Evolutionary conservation across 73 alveolate species (phyloP).

Genomic region (Halteria grandinella): DNA sequence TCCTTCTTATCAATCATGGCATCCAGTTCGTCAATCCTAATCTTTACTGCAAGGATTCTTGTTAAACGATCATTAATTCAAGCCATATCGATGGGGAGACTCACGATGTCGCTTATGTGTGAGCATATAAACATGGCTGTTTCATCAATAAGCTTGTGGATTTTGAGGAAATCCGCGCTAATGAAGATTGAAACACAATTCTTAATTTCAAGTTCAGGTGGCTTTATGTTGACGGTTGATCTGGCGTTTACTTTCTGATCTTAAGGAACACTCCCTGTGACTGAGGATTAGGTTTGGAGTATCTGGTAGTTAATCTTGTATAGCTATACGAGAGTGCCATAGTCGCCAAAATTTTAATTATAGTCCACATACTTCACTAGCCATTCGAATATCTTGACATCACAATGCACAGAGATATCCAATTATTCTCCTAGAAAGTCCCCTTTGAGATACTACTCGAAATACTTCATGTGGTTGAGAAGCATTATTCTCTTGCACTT

Average conservation of each 20-base stretch:
- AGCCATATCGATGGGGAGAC: constrained; percentile 62
- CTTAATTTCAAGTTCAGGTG: constrained; percentile 51
- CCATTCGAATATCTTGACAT: constrained; percentile 70
- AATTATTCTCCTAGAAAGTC: constrained; percentile 43
- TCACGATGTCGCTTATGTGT: constrained; percentile 41
- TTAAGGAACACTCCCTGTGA: neutral
- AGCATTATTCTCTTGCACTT: constrained; percentile 44
- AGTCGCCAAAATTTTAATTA: neutral
- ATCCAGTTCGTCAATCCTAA: constrained; percentile 36
- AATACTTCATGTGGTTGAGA: constrained; percentile 53
- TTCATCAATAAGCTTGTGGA: constrained; percentile 52
- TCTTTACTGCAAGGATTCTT: constrained; percentile 24
- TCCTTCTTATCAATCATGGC: constrained; percentile 26
- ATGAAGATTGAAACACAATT: constrained; percentile 70
- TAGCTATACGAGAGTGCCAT: neutral
- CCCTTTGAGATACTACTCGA: constrained; percentile 51
- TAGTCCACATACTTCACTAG: constrained; percentile 53
- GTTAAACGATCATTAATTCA: constrained; percentile 44
- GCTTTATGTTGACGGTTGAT: neutral
- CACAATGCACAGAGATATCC: constrained; percentile 74
- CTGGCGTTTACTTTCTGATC: neutral
- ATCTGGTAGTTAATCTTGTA: neutral
- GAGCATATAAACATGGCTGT: constrained; percentile 19
- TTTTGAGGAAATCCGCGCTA: constrained; percentile 64
- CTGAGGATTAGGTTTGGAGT: no score